Evolutionary conservation across 2,329 filamentous ascomycete species (phyloP).

Genomic region (Hymenoscyphus infarciens): DNA sequence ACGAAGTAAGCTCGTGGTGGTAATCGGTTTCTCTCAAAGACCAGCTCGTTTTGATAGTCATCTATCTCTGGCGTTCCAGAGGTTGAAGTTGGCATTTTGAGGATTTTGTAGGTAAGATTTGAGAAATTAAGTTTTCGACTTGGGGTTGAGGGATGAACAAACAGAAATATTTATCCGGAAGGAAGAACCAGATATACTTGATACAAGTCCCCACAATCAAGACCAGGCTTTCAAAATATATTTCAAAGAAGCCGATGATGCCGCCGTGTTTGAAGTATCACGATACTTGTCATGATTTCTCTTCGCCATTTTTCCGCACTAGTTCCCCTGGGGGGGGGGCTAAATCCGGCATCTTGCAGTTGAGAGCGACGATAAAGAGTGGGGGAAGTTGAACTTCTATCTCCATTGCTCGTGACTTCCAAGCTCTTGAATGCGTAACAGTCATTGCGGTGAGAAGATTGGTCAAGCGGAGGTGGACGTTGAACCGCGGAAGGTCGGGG

Average conservation of each 20-base stretch:
- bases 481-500: neutral
- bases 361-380: neutral
- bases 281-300: neutral
- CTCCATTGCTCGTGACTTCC: neutral
- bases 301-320: neutral
- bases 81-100: neutral
- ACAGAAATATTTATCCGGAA: neutral
- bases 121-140: neutral
- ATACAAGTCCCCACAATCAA: neutral
- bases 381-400: neutral
- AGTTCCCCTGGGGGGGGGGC: neutral
- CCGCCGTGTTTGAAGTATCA: neutral
- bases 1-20: conserved; percentile 51
- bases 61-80: neutral
- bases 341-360: neutral
- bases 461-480: neutral
- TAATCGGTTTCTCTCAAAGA: conserved; percentile 52
- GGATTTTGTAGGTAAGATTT: neutral
- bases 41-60: conserved; percentile 49
- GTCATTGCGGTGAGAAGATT: neutral
- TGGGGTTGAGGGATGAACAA: neutral
- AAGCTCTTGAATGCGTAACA: neutral
- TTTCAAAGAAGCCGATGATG: neutral
- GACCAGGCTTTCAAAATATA: neutral
- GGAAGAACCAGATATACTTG: neutral